Evolutionary conservation across 2,329 filamentous ascomycete genomes (phyloP).

Genomic region (Claviceps monticola): DNA sequence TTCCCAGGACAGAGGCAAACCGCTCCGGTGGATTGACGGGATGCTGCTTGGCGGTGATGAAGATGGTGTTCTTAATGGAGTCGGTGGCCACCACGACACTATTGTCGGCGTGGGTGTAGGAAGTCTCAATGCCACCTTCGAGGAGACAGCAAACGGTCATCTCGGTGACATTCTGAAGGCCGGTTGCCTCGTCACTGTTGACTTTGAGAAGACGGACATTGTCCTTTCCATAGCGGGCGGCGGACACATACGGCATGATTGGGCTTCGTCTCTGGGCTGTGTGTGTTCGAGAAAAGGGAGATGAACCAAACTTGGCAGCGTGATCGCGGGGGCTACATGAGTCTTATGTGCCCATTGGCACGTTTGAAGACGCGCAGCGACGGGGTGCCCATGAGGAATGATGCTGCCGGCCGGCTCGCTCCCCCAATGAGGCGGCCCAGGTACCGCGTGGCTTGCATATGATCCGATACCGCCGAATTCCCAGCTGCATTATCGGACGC

Average conservation of each 20-base stretch:
- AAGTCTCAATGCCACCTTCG: constrained; percentile 80
- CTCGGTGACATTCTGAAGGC: constrained; percentile 75
- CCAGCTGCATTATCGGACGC: constrained; percentile 6
- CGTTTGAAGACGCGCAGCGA: no score
- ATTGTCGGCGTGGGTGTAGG: constrained; percentile 91
- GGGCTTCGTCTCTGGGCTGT: neutral
- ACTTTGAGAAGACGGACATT: constrained; percentile 98
- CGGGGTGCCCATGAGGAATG: neutral
- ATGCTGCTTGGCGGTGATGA: constrained; percentile 88
- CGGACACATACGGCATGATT: constrained; percentile 40
- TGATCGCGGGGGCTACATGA: neutral
- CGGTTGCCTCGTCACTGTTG: constrained; percentile 60
- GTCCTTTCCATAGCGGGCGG: constrained; percentile 82
- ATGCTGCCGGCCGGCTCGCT: neutral
- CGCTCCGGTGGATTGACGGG: constrained; percentile 87
- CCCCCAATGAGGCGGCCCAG: neutral
- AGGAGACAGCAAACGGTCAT: constrained; percentile 90
- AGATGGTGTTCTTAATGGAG: constrained; percentile 94
- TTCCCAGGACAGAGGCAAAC: constrained; percentile 70
- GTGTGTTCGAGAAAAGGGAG: neutral
- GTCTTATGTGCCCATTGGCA: neutral
- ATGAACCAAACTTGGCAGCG: neutral
- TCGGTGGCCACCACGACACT: constrained; percentile 91
- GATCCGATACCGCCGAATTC: constrained; percentile 15
- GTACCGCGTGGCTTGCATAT: neutral